Conservation (phyloP, 75 land plant species). For the Gnetum montanum region DNA sequence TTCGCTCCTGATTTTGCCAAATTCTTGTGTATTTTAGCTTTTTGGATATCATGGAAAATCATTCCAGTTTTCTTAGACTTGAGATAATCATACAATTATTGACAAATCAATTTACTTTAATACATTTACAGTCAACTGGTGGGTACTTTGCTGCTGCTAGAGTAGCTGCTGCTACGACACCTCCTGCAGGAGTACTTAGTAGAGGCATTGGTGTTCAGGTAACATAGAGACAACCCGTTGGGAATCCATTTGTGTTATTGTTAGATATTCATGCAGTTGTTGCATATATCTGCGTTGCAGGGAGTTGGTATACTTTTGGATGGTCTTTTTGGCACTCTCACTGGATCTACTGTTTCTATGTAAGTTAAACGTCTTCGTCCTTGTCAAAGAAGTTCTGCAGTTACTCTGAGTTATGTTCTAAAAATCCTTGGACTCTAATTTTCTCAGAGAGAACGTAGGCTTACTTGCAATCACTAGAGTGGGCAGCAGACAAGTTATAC, state of each 20-base stretch:
- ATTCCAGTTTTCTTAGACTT: background rate
- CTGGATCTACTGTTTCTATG: slow-evolving; percentile 96
- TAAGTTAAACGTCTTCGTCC: slow-evolving; percentile 28
- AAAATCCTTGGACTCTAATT: background rate
- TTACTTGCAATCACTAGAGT: slow-evolving; percentile 58
- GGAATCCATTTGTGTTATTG: background rate
- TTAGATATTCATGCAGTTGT: background rate
- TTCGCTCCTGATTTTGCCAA: background rate
- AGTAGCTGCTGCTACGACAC: slow-evolving; percentile 92
- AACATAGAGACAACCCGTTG: background rate
- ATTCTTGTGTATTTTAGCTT: background rate
- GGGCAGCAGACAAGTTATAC: slow-evolving; percentile 52
- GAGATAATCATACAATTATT: background rate
- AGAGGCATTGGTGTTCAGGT: slow-evolving; percentile 95
- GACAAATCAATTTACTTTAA: background rate
- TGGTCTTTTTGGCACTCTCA: slow-evolving; percentile 89
- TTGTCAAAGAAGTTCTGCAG: background rate
- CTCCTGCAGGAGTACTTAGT: slow-evolving; percentile 91
- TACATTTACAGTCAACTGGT: slow-evolving; percentile 72
- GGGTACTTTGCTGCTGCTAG: slow-evolving; percentile 86
- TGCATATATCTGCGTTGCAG: slow-evolving; percentile 20
- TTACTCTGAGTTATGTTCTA: background rate
- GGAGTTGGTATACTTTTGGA: slow-evolving; percentile 82
- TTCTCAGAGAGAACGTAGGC: slow-evolving; percentile 54
- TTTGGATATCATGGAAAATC: background rate